Evolutionary conservation across 345 rosid genomes (phyloP), one percentile per base, ranked within the genome.

Genomic region (Eucalyptus victrix): DNA sequence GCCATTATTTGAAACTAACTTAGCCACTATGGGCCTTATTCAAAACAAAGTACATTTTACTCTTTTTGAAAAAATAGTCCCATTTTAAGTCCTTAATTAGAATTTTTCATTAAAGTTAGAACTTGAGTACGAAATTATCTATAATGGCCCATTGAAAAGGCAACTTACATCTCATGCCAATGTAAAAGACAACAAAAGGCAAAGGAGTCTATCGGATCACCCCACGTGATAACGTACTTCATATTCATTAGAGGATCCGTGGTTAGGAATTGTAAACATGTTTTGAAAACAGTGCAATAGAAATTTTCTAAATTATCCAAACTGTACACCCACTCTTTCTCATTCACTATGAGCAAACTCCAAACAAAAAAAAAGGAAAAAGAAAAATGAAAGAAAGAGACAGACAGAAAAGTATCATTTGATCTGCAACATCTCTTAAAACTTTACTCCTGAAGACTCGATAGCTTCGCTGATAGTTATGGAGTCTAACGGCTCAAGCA

Each of bases 401-500:
- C 2, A 54, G 21, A 51, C n/a, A 12, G 65, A 58, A 42, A 28
- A 86, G 14, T 14, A 15, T 50, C 87, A 58, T 28, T 62, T 62
- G 18, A 12, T 62, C 30, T 13, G 17, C 69, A 6, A 12, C 32
- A 62, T 62, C 9, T n/a, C 69, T 28, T 28, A 60, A 49, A n/a
- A 18, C 21, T 11, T 44, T 88, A 90, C 14, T 91, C 91, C 24
- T 89, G 90, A 87, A 91, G 85, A 86, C 90, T 87, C 19, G 86
- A 80, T 24, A 93, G 87, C 87, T 88, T 91, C 1, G 94, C 85
- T 86, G 26, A 94, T 50, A 15, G 94, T 90, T 37, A 93, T 88
- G 34, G 28, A 53, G 60, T 60, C 88, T 6, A 94, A 49, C 11
- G 94, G 91, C 88, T 90, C 92, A 14, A 90, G 7, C 86, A 92